These are phyloP conservation scores for Colletotrichum destructivum DNA, from an alignment of 2,329 filamentous ascomycete species.

Conservation along the genomic window DNA sequence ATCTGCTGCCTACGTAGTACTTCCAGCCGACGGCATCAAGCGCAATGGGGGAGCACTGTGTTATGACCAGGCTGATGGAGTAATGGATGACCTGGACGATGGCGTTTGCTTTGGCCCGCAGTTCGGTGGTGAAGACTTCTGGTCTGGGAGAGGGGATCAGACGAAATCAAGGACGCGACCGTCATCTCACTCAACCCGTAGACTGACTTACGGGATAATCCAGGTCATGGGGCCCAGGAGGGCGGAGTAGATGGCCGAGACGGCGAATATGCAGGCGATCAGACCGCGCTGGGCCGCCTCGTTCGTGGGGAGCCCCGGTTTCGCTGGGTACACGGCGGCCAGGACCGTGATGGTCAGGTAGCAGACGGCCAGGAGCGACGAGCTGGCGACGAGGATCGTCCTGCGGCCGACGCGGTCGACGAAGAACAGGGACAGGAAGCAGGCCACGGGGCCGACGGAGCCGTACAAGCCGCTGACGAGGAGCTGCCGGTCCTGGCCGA, in stretches of 20 bases:
- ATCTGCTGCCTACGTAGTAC: constrained; percentile 52
- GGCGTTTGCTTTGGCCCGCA: constrained; percentile 58
- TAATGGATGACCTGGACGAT: constrained; percentile 59
- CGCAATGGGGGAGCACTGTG: constrained; percentile 58
- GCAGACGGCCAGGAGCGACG: constrained; percentile 53
- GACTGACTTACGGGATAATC: constrained; percentile 57
- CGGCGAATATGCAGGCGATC: constrained; percentile 59
- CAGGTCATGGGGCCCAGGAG: constrained; percentile 58
- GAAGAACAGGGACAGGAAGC: constrained; percentile 56
- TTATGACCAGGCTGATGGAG: constrained; percentile 57
- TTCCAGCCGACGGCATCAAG: constrained; percentile 57
- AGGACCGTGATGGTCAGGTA: constrained; percentile 58
- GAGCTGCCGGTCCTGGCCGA: constrained; percentile 53
- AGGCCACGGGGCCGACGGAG: constrained; percentile 55
- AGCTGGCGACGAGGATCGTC: constrained; percentile 56
- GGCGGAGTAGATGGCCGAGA: constrained; percentile 56
- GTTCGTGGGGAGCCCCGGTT: constrained; percentile 54
- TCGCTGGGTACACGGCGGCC: constrained; percentile 54
- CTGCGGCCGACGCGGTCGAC: constrained; percentile 55
- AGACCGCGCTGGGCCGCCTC: constrained; percentile 55
- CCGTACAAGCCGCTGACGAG: constrained; percentile 58
- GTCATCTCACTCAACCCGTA: neutral
- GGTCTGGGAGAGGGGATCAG: constrained; percentile 46
- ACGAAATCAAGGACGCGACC: too few relatives aligned
- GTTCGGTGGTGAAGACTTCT: constrained; percentile 58